Base-by-base conservation (phyloP, 1,284 basidiomycete genomes). In the Malassezia sympodialis region DNA sequence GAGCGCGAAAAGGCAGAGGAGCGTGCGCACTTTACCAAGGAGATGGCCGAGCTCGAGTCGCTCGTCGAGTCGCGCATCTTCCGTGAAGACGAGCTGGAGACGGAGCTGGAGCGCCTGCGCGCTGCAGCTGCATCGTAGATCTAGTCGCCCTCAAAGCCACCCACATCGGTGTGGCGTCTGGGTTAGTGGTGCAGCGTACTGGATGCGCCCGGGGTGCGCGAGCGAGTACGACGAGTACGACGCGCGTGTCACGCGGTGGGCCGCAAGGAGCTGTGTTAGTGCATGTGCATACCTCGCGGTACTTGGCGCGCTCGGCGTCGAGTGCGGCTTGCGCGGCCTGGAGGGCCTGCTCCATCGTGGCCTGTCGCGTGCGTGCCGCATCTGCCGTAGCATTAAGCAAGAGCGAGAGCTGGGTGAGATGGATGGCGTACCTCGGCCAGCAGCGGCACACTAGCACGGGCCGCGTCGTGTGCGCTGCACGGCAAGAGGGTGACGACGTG, bases 31-130 rank as follows among this genome's bases (percentile, higher is more conserved):
- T 58, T 65, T 52, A 59, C 57, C 32, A 66, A 67, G 51, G 67
- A 69, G 49, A 61, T 69, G 7, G 61, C 62, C 26, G 64, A 69
- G 49, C 62, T 69, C 15, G 67, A 69, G 47, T 51, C 66, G 27
- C 61, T 69, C 1, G 64, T 69, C 19, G 67, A 69, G 59, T 61
- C 67, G 35, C 66, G 64, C 24, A 66, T 67, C 47, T 67, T 67
- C 60, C 59, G 61, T 15, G 66, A 67, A 47, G 65, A 69, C 28
- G 65, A 67, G 51, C 56, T 66, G 35, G 53, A 67, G 53, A 60
- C 60, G 1, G 65, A 67, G 37, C 53, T 67, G 26, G 65, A 66
- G 31, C 59, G 56, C 1, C 59, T 67, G 6, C 55, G 55, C 12
- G 48, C 41, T 28, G 51, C 43, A 10, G 32, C n/a, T 8, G 30